Evolutionary conservation across 1,284 basidiomycete genomes (phyloP), one percentile per base, ranked within the genome.

Genomic region (Porodaedalea pini): DNA sequence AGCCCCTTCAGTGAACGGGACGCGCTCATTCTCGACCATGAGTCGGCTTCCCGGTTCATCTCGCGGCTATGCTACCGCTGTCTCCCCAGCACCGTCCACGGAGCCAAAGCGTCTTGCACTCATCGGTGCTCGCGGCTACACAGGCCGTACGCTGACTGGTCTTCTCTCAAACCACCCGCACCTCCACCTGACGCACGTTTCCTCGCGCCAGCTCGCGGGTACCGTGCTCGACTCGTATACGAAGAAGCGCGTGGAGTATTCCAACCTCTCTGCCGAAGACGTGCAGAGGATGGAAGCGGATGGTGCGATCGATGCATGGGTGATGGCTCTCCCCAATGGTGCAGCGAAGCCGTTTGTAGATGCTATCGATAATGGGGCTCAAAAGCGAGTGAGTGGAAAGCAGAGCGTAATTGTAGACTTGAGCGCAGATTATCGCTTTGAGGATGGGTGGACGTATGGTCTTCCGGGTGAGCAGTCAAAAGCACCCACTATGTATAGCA

Each of bases 301-400:
- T 57, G 88, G 90, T 23, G 88, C 89, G 67, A 92, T 98, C 19
- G 94, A 98, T 69, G 94, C 92, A 8, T 98, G 94, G 93, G 84
- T 99, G 58, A 96, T 98, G 92, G 96, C 96, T 0, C 81, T 99
- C 43, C 96, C 96, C 31, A 99, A 99, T 67, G 97, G 96, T 15
- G 83, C 95, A 27, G 93, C 93, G 78, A 96, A 96, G 75, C 94
- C 95, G 0, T 99, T 98, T 68, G 94, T 99, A 17, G 94, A 97
- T 68, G 97, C 96, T 11, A 78, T 99, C 51, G 93, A 98, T 67
- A 77, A 78, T 32, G 86, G 85, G 1, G 82, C 88, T 11, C 82
- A 83, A 69, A 77, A 78, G 57, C 69, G 64, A 57, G 67, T 61
- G 57, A 76, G 80, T 61, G 76, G 71, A 45, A 83, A 79, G 68